Conservation (phyloP, 441 rosid genomes). For the Omphalea diandra region DNA sequence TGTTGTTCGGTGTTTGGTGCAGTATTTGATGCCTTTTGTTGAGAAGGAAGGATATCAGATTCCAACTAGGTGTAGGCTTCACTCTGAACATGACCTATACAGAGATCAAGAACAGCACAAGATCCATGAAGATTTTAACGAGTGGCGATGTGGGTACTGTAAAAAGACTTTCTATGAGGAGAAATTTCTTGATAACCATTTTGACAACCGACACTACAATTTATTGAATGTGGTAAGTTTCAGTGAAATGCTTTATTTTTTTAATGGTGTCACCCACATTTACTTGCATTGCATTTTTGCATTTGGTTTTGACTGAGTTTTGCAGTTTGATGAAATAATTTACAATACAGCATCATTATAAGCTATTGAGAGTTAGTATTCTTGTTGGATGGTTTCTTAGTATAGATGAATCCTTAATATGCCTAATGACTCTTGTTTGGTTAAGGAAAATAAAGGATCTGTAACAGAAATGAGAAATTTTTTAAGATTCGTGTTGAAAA, state of each 20-base stretch:
- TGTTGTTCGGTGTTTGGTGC: constrained; percentile 18
- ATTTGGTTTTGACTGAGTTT: not conserved
- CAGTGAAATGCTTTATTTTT: constrained; percentile 27
- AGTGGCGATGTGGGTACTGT: constrained; percentile 95
- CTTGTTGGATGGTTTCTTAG: not conserved
- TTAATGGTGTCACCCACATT: not conserved
- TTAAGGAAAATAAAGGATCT: not conserved
- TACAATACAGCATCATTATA: not conserved
- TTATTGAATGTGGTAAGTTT: constrained; percentile 65
- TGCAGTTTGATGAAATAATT: not conserved
- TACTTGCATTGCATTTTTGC: not conserved
- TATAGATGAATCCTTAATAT: not conserved
- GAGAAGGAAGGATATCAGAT: constrained; percentile 61
- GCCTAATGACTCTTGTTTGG: not conserved
- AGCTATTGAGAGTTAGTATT: not conserved
- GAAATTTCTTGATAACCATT: constrained; percentile 79
- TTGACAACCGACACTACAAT: constrained; percentile 66
- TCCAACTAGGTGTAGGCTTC: constrained; percentile 72
- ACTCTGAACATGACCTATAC: constrained; percentile 71
- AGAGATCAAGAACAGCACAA: constrained; percentile 91
- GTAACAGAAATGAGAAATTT: not conserved
- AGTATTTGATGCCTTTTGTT: constrained; percentile 92
- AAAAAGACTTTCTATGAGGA: constrained; percentile 80
- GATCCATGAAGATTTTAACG: constrained; percentile 59
- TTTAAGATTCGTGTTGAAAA: not conserved